phyloP scores from a whole-genome alignment of 306 rosid species.

The Benincasa hispida region DNA sequence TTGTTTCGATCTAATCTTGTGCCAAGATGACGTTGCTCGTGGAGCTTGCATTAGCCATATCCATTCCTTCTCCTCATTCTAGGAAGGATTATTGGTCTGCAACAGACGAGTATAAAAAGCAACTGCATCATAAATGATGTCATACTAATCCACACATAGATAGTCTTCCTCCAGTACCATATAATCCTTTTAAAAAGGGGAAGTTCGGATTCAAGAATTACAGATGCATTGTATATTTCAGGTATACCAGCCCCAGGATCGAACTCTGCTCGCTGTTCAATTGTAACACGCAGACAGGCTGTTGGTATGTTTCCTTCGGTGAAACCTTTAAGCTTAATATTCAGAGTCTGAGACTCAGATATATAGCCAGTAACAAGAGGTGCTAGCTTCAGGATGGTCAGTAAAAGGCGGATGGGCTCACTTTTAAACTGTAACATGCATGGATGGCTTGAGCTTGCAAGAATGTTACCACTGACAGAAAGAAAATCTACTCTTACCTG shows the following conservation, averaged over 20 bases:
- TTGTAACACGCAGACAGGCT: slow-evolving; percentile 55
- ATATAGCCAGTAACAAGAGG: slow-evolving; percentile 56
- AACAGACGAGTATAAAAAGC: slow-evolving; percentile 43
- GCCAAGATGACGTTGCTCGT: slow-evolving; percentile 3
- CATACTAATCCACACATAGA: slow-evolving; percentile 58
- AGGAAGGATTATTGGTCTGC: slow-evolving; percentile 48
- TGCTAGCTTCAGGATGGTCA: slow-evolving; percentile 47
- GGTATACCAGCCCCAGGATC: slow-evolving; percentile 77
- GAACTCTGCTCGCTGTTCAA: slow-evolving; percentile 63
- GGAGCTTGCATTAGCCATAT: slow-evolving; percentile 15
- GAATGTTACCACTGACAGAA: slow-evolving; percentile 38
- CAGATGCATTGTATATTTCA: slow-evolving; percentile 55
- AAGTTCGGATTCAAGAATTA: slow-evolving; percentile 45
- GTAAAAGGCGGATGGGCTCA: slow-evolving; percentile 52
- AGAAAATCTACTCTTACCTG: slow-evolving; percentile 57
- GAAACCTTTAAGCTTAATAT: slow-evolving; percentile 51
- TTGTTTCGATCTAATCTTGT: slow-evolving; percentile 11
- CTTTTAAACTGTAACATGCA: slow-evolving; percentile 70
- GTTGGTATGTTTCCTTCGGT: slow-evolving; percentile 46
- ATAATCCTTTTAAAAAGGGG: slow-evolving; percentile 46
- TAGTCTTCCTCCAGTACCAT: slow-evolving; percentile 71
- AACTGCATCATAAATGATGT: slow-evolving; percentile 31
- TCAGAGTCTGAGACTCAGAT: slow-evolving; percentile 55
- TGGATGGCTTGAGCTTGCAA: slow-evolving; percentile 60
- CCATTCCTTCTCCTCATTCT: slow-evolving; percentile 32